Conservation (phyloP, 345 rosid species). For the Adansonia digitata region DNA sequence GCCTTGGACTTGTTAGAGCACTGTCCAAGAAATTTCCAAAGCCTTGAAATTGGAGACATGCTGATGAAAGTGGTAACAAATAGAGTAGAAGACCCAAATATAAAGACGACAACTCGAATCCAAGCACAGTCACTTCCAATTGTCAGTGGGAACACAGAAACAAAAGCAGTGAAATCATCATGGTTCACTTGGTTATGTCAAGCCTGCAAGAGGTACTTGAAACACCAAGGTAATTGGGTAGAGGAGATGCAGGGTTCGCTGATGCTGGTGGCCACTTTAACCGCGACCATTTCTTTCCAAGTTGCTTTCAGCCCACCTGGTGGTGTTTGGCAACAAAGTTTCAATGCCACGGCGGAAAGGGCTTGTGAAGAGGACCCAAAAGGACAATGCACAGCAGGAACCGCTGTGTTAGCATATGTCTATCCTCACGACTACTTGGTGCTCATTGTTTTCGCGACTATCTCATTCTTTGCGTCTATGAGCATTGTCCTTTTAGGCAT, state of each 20-base stretch:
- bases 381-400: background rate
- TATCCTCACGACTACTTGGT: background rate
- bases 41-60: background rate
- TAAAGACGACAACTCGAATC: background rate
- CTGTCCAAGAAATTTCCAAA: conserved; percentile 12
- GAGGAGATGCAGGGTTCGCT: background rate
- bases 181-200: background rate
- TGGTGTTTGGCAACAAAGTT: background rate
- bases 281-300: conserved; percentile 3
- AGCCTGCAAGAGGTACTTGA: background rate
- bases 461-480: background rate
- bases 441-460: background rate
- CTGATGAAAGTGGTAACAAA: background rate
- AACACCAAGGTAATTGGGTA: background rate
- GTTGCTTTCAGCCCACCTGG: background rate
- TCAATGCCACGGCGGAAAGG: background rate
- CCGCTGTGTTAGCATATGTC: background rate
- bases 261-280: background rate
- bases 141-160: background rate
- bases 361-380: background rate
- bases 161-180: background rate
- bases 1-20: conserved; percentile 15
- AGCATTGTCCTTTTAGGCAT: background rate
- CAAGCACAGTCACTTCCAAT: background rate
- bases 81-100: background rate